Conservation (phyloP, 805 yeast species). For the Cyberlindnera mrakii region DNA sequence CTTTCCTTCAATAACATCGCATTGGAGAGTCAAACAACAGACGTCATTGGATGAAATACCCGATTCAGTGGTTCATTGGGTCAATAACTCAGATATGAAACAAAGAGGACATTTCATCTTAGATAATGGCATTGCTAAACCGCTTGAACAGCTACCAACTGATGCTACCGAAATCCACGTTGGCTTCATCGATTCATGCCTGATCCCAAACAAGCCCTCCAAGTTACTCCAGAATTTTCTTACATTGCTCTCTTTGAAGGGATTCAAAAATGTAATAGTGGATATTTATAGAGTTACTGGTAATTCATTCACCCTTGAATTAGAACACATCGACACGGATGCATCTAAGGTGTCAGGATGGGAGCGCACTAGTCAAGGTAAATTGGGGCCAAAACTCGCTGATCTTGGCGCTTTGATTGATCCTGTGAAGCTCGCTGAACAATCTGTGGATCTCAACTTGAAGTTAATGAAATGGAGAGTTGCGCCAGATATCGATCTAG, state of each 20-base stretch:
- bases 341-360: conserved; percentile 62
- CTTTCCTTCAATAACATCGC: conserved; percentile 56
- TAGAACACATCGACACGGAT: conserved; percentile 15
- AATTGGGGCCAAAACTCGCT: conserved; percentile 75
- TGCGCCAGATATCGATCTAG: conserved; percentile 75
- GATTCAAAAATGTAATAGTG: conserved; percentile 29
- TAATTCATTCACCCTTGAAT: conserved; percentile 24
- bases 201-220: conserved; percentile 35
- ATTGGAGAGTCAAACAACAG: conserved; percentile 34
- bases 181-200: conserved; percentile 35
- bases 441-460: conserved; percentile 86
- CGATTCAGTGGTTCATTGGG: conserved; percentile 10
- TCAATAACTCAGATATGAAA: conserved; percentile 8
- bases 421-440: conserved; percentile 78
- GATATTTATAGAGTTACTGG: conserved; percentile 33
- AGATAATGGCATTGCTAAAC: conserved; percentile 11
- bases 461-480: conserved; percentile 96
- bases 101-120: conserved; percentile 26
- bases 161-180: conserved; percentile 16
- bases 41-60: conserved; percentile 5
- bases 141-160: conserved; percentile 14
- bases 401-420: conserved; percentile 77
- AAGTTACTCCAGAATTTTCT: conserved; percentile 55
- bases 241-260: conserved; percentile 35
- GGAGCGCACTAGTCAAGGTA: conserved; percentile 76